Evolutionary conservation across 1,139 yeast genomes (phyloP).

Genomic region (Pichia sp.): DNA sequence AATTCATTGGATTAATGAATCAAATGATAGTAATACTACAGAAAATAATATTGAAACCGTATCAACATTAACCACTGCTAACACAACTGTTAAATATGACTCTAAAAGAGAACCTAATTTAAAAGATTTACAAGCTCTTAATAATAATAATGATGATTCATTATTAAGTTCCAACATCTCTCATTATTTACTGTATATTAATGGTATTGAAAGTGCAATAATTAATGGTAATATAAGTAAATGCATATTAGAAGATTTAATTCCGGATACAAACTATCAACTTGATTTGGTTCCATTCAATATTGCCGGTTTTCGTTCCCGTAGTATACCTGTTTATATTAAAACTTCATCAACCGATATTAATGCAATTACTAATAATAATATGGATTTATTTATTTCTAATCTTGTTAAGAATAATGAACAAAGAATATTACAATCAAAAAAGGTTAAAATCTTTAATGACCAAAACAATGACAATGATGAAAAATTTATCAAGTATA

Average conservation of each 20-base stretch:
- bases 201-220: conserved; percentile 36
- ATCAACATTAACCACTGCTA: not conserved
- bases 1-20: conserved; percentile 47
- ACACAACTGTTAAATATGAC: not conserved
- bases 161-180: conserved; percentile 23
- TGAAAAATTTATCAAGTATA: conserved; percentile 23
- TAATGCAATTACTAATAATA: not conserved
- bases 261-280: conserved; percentile 44
- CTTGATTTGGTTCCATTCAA: conserved; percentile 52
- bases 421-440: not conserved
- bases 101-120: not conserved
- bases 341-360: conserved; percentile 30
- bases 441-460: conserved; percentile 5
- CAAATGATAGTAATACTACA: not conserved
- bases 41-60: not conserved
- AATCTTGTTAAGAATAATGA: not conserved
- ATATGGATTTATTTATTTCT: not conserved
- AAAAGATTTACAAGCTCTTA: not conserved
- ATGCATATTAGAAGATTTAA: conserved; percentile 39
- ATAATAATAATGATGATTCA: conserved; percentile 1
- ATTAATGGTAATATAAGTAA: conserved; percentile 31
- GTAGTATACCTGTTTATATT: conserved; percentile 39
- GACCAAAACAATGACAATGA: conserved; percentile 24
- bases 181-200: conserved; percentile 40
- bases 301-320: conserved; percentile 39